Conservation (phyloP, 495 filamentous ascomycete species). For the Extremus antarcticus region DNA sequence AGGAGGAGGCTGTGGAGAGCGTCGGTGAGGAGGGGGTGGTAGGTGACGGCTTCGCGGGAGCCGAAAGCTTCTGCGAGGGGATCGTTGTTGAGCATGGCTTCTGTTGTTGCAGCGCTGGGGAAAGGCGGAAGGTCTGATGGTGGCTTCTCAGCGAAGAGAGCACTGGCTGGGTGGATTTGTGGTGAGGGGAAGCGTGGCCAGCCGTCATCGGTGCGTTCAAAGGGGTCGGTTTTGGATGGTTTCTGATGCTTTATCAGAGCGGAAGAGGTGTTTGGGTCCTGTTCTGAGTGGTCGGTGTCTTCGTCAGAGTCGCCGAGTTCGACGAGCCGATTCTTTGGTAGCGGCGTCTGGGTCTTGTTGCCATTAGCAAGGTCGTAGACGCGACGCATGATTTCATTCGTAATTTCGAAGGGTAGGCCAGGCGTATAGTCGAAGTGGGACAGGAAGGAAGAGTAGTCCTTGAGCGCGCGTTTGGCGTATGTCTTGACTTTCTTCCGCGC, state of each 20-base stretch:
- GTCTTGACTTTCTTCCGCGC: conserved; percentile 54
- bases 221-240: conserved; percentile 9
- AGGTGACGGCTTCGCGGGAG: conserved; percentile 57
- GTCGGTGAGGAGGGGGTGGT: conserved; percentile 66
- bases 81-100: conserved; percentile 18
- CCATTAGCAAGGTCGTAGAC: conserved; percentile 43
- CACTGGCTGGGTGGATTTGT: conserved; percentile 30
- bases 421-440: conserved; percentile 67
- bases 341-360: conserved; percentile 20
- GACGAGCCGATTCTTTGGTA: conserved; percentile 15
- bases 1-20: conserved; percentile 64
- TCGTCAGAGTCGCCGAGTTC: conserved; percentile 17
- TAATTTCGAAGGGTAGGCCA: conserved; percentile 49
- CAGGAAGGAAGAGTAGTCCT: conserved; percentile 59
- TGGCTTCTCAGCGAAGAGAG: conserved; percentile 30
- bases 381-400: conserved; percentile 55
- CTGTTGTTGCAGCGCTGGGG: conserved; percentile 13
- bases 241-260: conserved; percentile 27
- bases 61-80: conserved; percentile 17
- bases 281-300: too few relatives aligned
- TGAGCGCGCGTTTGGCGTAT: conserved; percentile 61
- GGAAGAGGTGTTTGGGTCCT: conserved; percentile 15
- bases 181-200: conserved; percentile 31
- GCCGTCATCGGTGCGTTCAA: conserved; percentile 20
- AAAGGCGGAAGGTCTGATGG: conserved; percentile 30